These are phyloP conservation scores for Massarina eburnea DNA, from an alignment of 2,329 filamentous ascomycete genomes.

Conservation along the genomic window DNA sequence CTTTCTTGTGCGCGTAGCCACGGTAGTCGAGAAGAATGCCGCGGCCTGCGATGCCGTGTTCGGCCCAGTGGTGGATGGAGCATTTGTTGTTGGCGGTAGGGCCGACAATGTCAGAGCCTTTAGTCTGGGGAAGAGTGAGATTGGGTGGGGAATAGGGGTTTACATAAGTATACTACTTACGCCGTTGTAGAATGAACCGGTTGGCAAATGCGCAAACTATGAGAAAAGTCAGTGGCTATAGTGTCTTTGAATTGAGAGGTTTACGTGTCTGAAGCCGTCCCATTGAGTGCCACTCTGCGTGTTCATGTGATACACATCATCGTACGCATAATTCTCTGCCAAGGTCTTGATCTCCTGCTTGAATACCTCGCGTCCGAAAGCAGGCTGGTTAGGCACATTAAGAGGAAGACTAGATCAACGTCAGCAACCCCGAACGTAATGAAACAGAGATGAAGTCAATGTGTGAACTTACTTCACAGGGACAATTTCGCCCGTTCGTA, in stretches of 20 bases:
- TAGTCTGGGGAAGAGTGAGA: conserved; percentile 28
- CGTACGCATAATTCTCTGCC: conserved; percentile 40
- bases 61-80: conserved; percentile 49
- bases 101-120: conserved; percentile 45
- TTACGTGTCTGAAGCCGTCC: conserved; percentile 48
- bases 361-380: conserved; percentile 56
- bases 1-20: conserved; percentile 45
- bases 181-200: conserved; percentile 46
- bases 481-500: conserved; percentile 58
- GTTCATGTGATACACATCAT: conserved; percentile 48
- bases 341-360: conserved; percentile 56
- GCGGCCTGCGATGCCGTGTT: conserved; percentile 49
- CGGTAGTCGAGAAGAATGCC: conserved; percentile 50
- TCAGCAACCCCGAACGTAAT: conserved; percentile 10
- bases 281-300: conserved; percentile 50
- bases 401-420: conserved; percentile 49
- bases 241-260: background rate
- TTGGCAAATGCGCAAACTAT: conserved; percentile 43
- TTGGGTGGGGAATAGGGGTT: background rate
- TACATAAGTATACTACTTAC: conserved; percentile 14
- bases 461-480: conserved; percentile 50
- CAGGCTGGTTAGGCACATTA: conserved; percentile 54
- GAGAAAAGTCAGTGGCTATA: background rate
- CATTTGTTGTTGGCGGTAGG: conserved; percentile 47
- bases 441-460: background rate